Conservation (phyloP, 441 rosid species). For the Adansonia grandidieri region DNA sequence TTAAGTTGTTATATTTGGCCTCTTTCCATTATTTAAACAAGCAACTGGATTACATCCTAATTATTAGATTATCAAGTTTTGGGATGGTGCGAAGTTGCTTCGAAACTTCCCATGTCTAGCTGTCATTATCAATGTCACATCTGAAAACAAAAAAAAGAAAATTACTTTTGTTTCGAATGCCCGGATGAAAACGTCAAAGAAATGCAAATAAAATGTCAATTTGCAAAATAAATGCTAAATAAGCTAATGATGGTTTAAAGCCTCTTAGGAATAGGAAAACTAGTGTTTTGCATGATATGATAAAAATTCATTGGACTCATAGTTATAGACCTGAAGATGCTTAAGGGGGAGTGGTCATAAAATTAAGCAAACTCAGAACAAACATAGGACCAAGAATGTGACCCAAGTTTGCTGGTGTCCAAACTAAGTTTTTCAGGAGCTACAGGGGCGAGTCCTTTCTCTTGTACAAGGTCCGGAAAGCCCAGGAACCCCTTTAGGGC, state of each 20-base stretch:
- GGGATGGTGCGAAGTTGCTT: slow-evolving; percentile 25
- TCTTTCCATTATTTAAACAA: neutral
- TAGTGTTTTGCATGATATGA: neutral
- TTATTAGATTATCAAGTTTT: neutral
- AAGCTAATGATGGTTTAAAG: neutral
- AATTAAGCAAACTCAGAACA: neutral
- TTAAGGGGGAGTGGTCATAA: neutral
- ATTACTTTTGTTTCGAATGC: neutral
- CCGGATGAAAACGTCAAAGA: neutral
- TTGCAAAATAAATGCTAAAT: neutral
- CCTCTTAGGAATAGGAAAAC: neutral
- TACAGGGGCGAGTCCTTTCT: neutral
- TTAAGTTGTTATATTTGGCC: neutral
- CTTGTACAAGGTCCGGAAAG: neutral
- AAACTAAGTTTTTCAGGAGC: neutral
- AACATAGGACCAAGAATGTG: too few species aligned
- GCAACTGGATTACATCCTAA: neutral
- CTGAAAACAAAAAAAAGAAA: neutral
- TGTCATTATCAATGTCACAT: neutral
- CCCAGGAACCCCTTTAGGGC: neutral
- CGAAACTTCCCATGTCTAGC: slow-evolving; percentile 26
- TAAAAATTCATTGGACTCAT: neutral
- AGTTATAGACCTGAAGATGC: neutral
- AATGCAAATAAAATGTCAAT: neutral
- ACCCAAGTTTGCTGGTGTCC: neutral